Conservation (phyloP, 768 basidiomycete genomes). For the Galerina marginata region DNA sequence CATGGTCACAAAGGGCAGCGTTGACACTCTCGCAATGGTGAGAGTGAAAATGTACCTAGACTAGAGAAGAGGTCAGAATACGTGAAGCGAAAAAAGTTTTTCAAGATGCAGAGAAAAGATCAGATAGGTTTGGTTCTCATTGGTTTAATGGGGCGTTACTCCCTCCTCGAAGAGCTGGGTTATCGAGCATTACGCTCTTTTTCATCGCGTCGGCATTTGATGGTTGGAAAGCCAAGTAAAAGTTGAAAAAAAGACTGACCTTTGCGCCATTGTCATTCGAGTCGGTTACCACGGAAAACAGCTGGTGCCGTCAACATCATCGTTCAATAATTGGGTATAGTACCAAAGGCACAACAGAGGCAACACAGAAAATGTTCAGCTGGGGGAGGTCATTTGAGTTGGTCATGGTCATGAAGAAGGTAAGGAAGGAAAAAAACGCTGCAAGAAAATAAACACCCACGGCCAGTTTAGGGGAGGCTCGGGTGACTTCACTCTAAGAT, state of each 20-base stretch:
- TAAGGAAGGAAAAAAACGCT: background rate
- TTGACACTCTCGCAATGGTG: no score
- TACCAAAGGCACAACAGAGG: background rate
- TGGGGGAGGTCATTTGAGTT: background rate
- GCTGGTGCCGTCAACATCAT: background rate
- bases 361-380: background rate
- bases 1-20: background rate
- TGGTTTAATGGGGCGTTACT: slow-evolving; percentile 82
- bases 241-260: background rate
- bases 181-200: slow-evolving; percentile 83
- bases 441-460: background rate
- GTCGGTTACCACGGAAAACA: background rate
- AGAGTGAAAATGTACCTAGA: background rate
- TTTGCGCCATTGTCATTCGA: background rate
- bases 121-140: slow-evolving; percentile 66
- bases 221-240: background rate
- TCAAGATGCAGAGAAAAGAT: slow-evolving; percentile 22
- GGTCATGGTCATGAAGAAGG: background rate
- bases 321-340: background rate
- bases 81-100: background rate
- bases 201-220: slow-evolving; percentile 52
- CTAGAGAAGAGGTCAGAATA: background rate
- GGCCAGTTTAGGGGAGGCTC: slow-evolving; percentile 11
- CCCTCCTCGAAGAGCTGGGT: slow-evolving; percentile 97
- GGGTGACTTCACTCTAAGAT: background rate